Evolutionary conservation across 371 early-diverging fungal species (phyloP), one percentile per base, ranked within the genome.

Genomic region (Nematocida sp.): DNA sequence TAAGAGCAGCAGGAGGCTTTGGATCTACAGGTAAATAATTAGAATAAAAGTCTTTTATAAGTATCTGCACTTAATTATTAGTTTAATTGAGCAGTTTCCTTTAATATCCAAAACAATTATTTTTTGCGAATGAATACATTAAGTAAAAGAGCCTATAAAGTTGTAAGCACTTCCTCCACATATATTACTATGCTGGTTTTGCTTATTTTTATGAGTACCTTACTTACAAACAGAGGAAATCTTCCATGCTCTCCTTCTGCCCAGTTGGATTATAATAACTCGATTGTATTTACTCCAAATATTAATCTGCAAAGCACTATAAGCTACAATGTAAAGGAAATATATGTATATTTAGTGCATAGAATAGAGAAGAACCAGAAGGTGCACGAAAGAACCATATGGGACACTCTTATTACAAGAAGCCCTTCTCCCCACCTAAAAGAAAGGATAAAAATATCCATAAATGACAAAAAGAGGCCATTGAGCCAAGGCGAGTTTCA

Each of bases 1-100:
- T 80, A 9, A 87, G 95, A 57, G 93, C 95, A n/a, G 82, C 81
- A 0, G 87, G 87, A 30, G 93, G 95, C 2, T 95, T 92, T 80
- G 95, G 95, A 2, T 93, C 93, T 7, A 94, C 94, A 30, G 95
- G 95, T 16, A 65, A 40, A n/a, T 77, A 66, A 51, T 13, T 20
- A 5, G 5, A 7, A 47, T 16, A 57, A 11, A 20, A 16, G 59
- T 13, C 40, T 57, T 25, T 11, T 2, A 42, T 25, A 11, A 36
- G 59, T 16, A 38, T 57, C 18, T 18, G n/a, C n/a, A 45, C 20
- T 18, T 18, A 45, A 18, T 42, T 9, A 9, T 42, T 42, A 42
- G 7, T 9, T 42, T 42, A 7, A 9, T 7, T 42, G 42, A 42
- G 42, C 42, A 9, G 18, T 9, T n/a, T 11, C 45, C 45, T n/a